phyloP scores from a whole-genome alignment of 2,329 filamentous ascomycete species.

The Magnaporthiopsis incrustans region DNA sequence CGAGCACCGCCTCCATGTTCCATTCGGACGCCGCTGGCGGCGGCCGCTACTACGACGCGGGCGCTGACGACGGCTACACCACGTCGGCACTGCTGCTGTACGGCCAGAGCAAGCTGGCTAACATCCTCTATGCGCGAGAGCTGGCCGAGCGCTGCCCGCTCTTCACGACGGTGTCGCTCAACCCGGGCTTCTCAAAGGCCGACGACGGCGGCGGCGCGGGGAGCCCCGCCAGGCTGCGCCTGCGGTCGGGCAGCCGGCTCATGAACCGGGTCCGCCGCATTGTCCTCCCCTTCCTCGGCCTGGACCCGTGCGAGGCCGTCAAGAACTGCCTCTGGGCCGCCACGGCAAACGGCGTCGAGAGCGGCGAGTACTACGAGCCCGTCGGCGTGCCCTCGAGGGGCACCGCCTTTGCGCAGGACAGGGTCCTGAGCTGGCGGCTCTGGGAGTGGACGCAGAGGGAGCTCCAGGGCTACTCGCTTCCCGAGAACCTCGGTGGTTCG shows the following conservation, averaged over 20 bases:
- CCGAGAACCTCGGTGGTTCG: neutral
- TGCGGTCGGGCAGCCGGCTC: conserved; percentile 11
- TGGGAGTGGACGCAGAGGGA: conserved; percentile 30
- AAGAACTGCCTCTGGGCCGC: conserved; percentile 36
- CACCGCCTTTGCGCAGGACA: conserved; percentile 18
- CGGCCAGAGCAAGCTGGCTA: conserved; percentile 27
- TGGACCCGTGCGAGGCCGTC: conserved; percentile 21
- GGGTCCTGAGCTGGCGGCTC: conserved; percentile 24
- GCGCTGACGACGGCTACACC: neutral
- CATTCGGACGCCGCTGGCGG: neutral
- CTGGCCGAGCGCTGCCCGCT: conserved; percentile 21
- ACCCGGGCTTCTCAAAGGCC: conserved; percentile 20
- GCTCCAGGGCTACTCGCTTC: conserved; percentile 8
- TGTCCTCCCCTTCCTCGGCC: conserved; percentile 11
- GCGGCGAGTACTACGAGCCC: conserved; percentile 26
- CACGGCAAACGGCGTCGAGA: conserved; percentile 22
- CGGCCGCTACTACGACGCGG: neutral
- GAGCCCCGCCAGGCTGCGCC: conserved; percentile 11
- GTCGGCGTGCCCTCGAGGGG: conserved; percentile 19
- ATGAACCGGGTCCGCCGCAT: conserved; percentile 9
- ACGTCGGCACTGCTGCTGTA: conserved; percentile 19
- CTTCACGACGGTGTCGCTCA: conserved; percentile 18
- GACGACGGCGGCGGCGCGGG: neutral
- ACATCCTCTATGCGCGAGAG: conserved; percentile 22
- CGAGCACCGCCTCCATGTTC: neutral